Percentiles rank a stretch among this genome's conserved stretches.
Conservation (phyloP, 345 rosid species). For the Hypericum androsaemum region DNA sequence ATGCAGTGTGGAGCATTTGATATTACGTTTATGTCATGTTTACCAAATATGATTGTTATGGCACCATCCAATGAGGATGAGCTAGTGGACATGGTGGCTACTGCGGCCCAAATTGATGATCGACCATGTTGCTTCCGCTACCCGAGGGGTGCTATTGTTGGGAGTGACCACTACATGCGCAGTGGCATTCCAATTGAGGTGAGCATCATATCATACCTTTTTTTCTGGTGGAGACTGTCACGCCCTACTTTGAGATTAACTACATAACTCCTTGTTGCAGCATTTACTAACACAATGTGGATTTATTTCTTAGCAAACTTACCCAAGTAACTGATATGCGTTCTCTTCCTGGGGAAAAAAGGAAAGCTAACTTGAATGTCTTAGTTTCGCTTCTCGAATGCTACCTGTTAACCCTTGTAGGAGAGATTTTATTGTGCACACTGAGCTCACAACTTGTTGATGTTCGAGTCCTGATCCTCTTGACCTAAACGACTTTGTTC, state of each 20-base stretch:
- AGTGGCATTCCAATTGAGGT: constrained; percentile 66
- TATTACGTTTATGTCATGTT: constrained; percentile 84
- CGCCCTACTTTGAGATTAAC: neutral
- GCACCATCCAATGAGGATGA: constrained; percentile 88
- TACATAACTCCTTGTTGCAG: too few species aligned
- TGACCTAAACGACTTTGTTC: too few species aligned
- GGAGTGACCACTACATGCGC: constrained; percentile 30
- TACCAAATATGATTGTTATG: constrained; percentile 97
- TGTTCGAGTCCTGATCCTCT: too few species aligned
- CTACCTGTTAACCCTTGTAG: too few species aligned
- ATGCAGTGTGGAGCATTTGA: constrained; percentile 79
- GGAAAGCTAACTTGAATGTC: too few species aligned
- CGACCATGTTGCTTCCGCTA: constrained; percentile 81
- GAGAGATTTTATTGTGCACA: too few species aligned
- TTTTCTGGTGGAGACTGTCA: too few species aligned
- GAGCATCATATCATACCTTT: constrained; percentile 15
- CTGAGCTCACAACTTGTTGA: too few species aligned
- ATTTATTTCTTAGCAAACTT: constrained; percentile 1
- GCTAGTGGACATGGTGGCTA: constrained; percentile 84
- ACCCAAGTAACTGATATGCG: too few species aligned
- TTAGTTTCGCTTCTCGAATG: too few species aligned
- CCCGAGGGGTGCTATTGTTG: constrained; percentile 67
- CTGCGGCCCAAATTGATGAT: constrained; percentile 61
- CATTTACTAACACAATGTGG: too few species aligned
- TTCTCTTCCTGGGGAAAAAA: too few species aligned